A percentile compares a stretch with the other conserved stretches of the same genome.
Evolutionary conservation across 2,329 filamentous ascomycete species (phyloP).

Genomic region (Colletotrichum aenigma): DNA sequence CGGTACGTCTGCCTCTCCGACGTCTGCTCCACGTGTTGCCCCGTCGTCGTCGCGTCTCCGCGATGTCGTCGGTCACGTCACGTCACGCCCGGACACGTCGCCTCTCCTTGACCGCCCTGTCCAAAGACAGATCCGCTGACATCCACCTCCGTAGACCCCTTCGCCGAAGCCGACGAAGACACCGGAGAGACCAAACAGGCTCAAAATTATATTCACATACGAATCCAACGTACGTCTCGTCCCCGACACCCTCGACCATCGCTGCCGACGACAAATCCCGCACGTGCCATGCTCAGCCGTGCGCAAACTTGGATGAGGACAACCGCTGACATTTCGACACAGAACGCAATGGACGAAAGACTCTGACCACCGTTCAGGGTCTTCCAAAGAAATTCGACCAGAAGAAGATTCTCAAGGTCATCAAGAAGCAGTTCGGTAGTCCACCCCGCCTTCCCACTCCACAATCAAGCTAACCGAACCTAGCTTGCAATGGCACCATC

Average conservation of each 20-base stretch:
- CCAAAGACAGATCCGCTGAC: conserved; percentile 29
- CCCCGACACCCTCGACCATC: background rate
- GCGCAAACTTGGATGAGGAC: background rate
- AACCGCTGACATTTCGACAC: conserved; percentile 42
- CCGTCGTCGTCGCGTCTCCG: background rate
- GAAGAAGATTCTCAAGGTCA: conserved; percentile 99
- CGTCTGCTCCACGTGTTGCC: background rate
- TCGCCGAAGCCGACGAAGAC: conserved; percentile 99
- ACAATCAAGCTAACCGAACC: conserved; percentile 24
- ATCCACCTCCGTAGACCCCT: conserved; percentile 76
- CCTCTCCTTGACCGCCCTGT: conserved; percentile 11
- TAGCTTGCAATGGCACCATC: conserved; percentile 99
- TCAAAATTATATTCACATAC: conserved; percentile 99
- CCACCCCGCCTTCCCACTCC: background rate
- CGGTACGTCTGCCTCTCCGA: conserved; percentile 62
- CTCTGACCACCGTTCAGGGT: conserved; percentile 98
- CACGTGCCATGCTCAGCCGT: conserved; percentile 3
- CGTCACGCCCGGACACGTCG: background rate
- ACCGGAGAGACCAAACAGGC: conserved; percentile 93
- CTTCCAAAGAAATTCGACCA: conserved; percentile 98
- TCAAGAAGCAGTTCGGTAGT: conserved; percentile 98
- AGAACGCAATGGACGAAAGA: conserved; percentile 99
- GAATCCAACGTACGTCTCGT: conserved; percentile 87
- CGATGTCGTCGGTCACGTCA: background rate
- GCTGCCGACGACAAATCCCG: background rate